Evolutionary conservation across 768 basidiomycete species (phyloP), one percentile per base, ranked within the genome.

Genomic region (Termitomyces sp.): DNA sequence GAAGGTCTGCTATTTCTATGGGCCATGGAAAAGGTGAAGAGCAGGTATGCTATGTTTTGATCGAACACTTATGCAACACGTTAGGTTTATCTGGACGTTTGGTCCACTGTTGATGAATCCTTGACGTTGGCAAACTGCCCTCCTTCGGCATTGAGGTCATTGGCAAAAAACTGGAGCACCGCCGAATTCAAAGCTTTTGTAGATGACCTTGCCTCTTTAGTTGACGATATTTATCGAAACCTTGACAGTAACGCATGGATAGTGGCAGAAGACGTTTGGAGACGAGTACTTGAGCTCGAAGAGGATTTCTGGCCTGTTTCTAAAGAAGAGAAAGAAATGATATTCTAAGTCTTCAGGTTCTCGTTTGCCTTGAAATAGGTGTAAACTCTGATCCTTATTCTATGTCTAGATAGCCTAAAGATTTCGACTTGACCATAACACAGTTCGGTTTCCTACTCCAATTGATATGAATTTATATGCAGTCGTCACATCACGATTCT

Each of bases 1-100:
- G 88, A 91, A 42, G 86, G 85, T 0, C 69, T 92, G 22, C 73
- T 90, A 1, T 85, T 91, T 60, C 70, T 92, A 15, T 90, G 88
- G 88, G 85, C 85, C 0, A 90, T 90, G 88, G 89, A 90, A 67
- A 78, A 81, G 73, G 88, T 88, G 55, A 22, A 16, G 6, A 15
- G 16, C 9, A 3, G 12, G 22, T 55, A n/a, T 59, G 16, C 6
- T 20, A 20, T 13, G 13, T 4, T 22, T 24, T 12, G 26, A 31
- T 20, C 13, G 12, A 42, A 47, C 28, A 42, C 22, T 55, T 33
- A 54, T 5, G 20, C 41, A 42, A 18, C n/a, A n/a, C 24, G 24
- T 12, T 48, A 90, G 89, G 76, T 86, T 26, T 90, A 90, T 65
- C 73, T 88, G 28, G 82, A 85, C 51, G 82, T 87, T 3, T 90